Evolutionary conservation across 768 basidiomycete species (phyloP).

Genomic region (Lentinula raphanica): DNA sequence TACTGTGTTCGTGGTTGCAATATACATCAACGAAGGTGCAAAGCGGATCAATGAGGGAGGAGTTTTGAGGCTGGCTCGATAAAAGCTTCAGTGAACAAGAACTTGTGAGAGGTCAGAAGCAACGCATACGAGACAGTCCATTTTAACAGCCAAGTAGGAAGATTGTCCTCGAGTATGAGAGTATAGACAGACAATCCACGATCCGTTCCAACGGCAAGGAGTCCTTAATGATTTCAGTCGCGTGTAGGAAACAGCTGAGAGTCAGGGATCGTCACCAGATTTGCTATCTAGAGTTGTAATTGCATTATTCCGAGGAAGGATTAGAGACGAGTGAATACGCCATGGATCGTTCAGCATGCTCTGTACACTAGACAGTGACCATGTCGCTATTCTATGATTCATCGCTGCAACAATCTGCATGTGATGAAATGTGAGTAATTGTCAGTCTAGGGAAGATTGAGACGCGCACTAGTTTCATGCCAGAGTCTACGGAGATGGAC

Average conservation of each 20-base stretch:
- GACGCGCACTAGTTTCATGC: constrained; percentile 72
- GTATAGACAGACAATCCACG: constrained; percentile 68
- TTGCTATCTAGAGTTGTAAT: constrained; percentile 68
- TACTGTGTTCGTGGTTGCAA: constrained; percentile 61
- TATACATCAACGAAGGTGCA: constrained; percentile 73
- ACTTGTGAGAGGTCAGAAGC: neutral
- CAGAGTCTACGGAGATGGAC: constrained; percentile 66
- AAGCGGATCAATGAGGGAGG: constrained; percentile 53
- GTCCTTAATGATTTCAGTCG: constrained; percentile 45
- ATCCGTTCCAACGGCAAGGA: constrained; percentile 66
- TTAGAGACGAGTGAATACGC: constrained; percentile 77
- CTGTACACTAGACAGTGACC: constrained; percentile 64
- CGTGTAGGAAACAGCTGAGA: neutral
- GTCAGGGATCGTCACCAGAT: constrained; percentile 47
- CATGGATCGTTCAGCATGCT: constrained; percentile 49
- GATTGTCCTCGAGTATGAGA: constrained; percentile 72
- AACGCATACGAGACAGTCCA: constrained; percentile 58
- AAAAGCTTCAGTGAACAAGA: neutral
- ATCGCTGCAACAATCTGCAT: constrained; percentile 69
- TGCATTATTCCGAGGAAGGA: constrained; percentile 48
- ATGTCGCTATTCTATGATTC: constrained; percentile 64
- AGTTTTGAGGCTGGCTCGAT: constrained; percentile 29
- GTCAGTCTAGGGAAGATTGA: constrained; percentile 6
- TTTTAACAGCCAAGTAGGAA: constrained; percentile 78
- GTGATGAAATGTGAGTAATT: constrained; percentile 9